These are phyloP conservation scores for Pyrenula aspistea DNA, from an alignment of 495 filamentous ascomycete genomes.

Conservation along the genomic window DNA sequence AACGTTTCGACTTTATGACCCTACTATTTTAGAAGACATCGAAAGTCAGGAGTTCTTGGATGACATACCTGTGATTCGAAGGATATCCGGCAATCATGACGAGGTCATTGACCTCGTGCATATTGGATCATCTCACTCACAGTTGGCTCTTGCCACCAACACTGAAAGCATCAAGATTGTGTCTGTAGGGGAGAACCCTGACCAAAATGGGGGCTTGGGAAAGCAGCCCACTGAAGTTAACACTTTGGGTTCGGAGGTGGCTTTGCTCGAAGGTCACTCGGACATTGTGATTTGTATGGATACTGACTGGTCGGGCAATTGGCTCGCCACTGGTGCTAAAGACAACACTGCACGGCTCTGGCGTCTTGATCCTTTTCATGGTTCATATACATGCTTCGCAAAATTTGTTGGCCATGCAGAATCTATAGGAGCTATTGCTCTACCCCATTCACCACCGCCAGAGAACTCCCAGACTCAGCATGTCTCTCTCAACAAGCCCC, in stretches of 20 bases:
- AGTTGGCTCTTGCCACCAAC: constrained; percentile 87
- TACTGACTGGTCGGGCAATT: constrained; percentile 90
- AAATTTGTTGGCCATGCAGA: constrained; percentile 86
- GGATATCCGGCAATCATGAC: constrained; percentile 92
- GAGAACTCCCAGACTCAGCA: constrained; percentile 48
- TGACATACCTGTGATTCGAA: constrained; percentile 43
- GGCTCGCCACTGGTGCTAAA: constrained; percentile 92
- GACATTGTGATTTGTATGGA: constrained; percentile 94
- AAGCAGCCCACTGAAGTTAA: constrained; percentile 15
- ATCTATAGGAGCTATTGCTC: constrained; percentile 81
- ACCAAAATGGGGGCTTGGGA: constrained; percentile 9
- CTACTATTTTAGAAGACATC: constrained; percentile 24
- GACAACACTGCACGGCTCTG: constrained; percentile 91
- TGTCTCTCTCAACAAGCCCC: constrained; percentile 57
- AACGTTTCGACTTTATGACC: constrained; percentile 65
- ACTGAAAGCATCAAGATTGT: constrained; percentile 86
- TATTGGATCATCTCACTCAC: constrained; percentile 62
- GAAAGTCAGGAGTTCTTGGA: constrained; percentile 24
- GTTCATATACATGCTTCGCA: constrained; percentile 66
- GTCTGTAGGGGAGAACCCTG: constrained; percentile 36
- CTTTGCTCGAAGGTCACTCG: constrained; percentile 73
- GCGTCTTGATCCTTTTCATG: constrained; percentile 66
- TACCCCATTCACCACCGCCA: constrained; percentile 57
- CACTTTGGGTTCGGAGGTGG: constrained; percentile 84
- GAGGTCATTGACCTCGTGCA: constrained; percentile 91